Evolutionary conservation across 805 yeast species (phyloP).

Genomic region (Myxozyma nipponensis): DNA sequence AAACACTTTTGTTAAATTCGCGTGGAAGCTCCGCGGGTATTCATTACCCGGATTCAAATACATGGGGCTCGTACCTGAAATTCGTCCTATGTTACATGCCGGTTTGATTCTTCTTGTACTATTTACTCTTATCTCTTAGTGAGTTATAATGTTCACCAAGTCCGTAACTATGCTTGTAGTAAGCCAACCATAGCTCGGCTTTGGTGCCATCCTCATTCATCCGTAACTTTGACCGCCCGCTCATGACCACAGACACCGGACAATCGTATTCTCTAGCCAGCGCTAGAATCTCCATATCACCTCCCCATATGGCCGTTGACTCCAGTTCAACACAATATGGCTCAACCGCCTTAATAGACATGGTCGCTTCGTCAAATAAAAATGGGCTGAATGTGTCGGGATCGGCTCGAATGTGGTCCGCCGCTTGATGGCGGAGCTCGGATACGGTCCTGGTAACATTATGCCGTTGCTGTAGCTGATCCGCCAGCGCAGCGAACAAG

Average conservation of each 20-base stretch:
- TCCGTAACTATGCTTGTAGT: slow-evolving; percentile 79
- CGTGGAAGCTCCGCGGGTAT: too few species aligned
- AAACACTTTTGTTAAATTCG: too few species aligned
- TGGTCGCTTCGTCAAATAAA: slow-evolving; percentile 72
- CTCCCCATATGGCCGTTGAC: slow-evolving; percentile 92
- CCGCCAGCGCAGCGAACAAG: slow-evolving; percentile 77
- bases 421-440: slow-evolving; percentile 62
- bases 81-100: too few species aligned
- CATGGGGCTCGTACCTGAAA: too few species aligned
- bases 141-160: slow-evolving; percentile 96
- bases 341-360: slow-evolving; percentile 58
- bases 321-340: slow-evolving; percentile 66
- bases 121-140: slow-evolving; percentile 14
- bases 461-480: slow-evolving; percentile 64
- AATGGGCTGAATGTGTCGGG: slow-evolving; percentile 75
- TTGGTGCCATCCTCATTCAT: slow-evolving; percentile 57
- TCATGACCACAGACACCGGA: slow-evolving; percentile 72
- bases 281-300: slow-evolving; percentile 87
- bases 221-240: slow-evolving; percentile 63
- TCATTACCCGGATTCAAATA: too few species aligned
- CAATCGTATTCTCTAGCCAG: slow-evolving; percentile 65
- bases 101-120: too few species aligned
- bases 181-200: slow-evolving; percentile 60
- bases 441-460: slow-evolving; percentile 40
- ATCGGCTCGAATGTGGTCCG: slow-evolving; percentile 58